These are phyloP conservation scores for Dryadomyces quercivorus DNA, from an alignment of 2,329 filamentous ascomycete species.

Conservation along the genomic window DNA sequence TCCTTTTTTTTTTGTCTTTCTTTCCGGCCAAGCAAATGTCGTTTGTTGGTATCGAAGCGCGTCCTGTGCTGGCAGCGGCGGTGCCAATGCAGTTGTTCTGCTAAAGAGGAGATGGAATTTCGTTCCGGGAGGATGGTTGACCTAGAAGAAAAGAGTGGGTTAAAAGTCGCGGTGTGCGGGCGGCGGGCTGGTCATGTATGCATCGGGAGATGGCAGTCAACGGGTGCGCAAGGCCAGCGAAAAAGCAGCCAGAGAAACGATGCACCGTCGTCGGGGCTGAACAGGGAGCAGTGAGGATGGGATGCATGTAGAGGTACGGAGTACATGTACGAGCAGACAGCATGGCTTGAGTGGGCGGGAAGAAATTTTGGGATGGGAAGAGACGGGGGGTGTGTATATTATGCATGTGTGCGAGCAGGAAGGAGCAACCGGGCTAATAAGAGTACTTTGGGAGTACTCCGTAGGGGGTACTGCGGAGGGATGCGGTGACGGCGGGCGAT, in stretches of 20 bases:
- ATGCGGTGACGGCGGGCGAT: conserved; percentile 8
- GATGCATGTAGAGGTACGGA: conserved; percentile 1
- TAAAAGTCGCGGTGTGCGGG: conserved; percentile 5
- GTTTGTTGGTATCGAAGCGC: neutral
- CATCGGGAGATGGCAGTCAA: conserved; percentile 5
- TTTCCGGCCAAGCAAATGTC: neutral
- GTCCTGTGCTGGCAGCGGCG: neutral
- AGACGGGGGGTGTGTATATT: conserved; percentile 7
- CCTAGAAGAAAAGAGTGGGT: conserved; percentile 1
- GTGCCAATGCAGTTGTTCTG: neutral
- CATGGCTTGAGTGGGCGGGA: conserved; percentile 5
- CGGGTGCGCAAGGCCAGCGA: conserved; percentile 1
- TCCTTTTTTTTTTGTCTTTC: neutral
- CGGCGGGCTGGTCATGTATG: conserved; percentile 9
- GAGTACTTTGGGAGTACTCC: neutral
- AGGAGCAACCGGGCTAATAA: neutral
- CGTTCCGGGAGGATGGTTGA: neutral
- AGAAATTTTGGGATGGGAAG: conserved; percentile 8
- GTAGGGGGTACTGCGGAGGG: conserved; percentile 5
- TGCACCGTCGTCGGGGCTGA: conserved; percentile 9
- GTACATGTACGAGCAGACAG: neutral
- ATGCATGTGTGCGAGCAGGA: neutral
- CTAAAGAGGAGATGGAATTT: neutral
- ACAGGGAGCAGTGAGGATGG: conserved; percentile 2
- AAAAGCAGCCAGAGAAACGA: conserved; percentile 2